Evolutionary conservation across 2,329 filamentous ascomycete species (phyloP).

Genomic region (Xenoacremonium recifei): DNA sequence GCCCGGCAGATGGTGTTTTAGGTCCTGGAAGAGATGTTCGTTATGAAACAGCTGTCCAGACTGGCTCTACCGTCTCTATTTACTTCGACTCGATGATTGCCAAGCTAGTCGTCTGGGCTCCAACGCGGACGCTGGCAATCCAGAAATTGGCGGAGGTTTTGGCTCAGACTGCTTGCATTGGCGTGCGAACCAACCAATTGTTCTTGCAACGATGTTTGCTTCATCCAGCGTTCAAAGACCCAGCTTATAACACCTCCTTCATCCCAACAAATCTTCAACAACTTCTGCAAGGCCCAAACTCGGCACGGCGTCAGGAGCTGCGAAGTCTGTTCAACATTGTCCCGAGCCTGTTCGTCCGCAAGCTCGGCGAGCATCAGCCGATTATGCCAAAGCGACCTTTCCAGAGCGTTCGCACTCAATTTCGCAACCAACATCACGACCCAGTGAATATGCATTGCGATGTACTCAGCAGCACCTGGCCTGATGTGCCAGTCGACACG

Average conservation of each 20-base stretch:
- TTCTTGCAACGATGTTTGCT: conserved; percentile 66
- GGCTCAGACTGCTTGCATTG: conserved; percentile 37
- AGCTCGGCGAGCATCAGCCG: too few species aligned
- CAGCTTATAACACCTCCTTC: conserved; percentile 58
- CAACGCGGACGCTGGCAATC: conserved; percentile 33
- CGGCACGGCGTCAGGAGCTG: too few species aligned
- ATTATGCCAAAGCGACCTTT: conserved; percentile 5
- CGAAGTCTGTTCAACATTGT: too few species aligned
- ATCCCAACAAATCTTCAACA: conserved; percentile 63
- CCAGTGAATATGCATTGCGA: too few species aligned
- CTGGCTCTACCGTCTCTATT: conserved; percentile 37
- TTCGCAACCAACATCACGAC: conserved; percentile 10
- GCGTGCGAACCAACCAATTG: conserved; percentile 63
- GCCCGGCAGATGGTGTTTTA: conserved; percentile 6
- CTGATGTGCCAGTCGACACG: too few species aligned
- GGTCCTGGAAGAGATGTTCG: conserved; percentile 27
- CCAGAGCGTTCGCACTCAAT: conserved; percentile 2
- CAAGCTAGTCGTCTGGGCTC: conserved; percentile 44
- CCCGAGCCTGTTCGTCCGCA: too few species aligned
- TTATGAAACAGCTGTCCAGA: conserved; percentile 40
- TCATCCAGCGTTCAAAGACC: conserved; percentile 54
- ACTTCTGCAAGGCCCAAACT: conserved; percentile 44
- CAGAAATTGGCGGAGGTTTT: conserved; percentile 33
- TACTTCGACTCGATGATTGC: conserved; percentile 48
- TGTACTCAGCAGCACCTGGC: too few species aligned